A percentile compares a stretch with the other conserved stretches of the same genome.
These are phyloP conservation scores for Euptelea pleiosperma DNA, from an alignment of 164 flowering plant species.

Conservation along the genomic window DNA sequence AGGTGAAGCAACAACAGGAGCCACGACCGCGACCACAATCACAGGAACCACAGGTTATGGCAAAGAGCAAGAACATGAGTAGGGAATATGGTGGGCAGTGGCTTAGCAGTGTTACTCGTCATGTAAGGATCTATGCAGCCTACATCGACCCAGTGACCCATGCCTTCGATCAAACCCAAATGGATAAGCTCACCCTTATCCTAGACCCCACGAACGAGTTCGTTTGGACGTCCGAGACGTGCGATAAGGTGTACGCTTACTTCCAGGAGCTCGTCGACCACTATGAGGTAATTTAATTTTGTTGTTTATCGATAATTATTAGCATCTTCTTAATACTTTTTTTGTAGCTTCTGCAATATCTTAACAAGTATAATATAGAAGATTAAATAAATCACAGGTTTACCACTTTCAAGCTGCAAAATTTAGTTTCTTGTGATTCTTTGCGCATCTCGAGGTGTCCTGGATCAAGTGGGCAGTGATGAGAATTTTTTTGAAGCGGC, in stretches of 20 bases:
- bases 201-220: slow-evolving; percentile 85
- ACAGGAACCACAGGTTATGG: slow-evolving; percentile 34
- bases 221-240: slow-evolving; percentile 72
- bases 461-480: too few relatives aligned
- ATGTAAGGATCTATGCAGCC: slow-evolving; percentile 81
- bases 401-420: too few relatives aligned
- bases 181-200: slow-evolving; percentile 82
- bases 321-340: too few relatives aligned
- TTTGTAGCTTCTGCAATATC: too few relatives aligned
- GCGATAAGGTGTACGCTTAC: slow-evolving; percentile 61
- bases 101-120: slow-evolving; percentile 75
- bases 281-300: slow-evolving; percentile 59
- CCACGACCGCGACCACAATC: slow-evolving; percentile 24
- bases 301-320: too few relatives aligned
- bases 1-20: slow-evolving; percentile 6
- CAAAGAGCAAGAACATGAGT: slow-evolving; percentile 67
- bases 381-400: too few relatives aligned
- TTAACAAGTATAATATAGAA: too few relatives aligned
- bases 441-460: too few relatives aligned
- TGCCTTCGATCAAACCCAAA: slow-evolving; percentile 86
- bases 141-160: slow-evolving; percentile 75
- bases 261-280: slow-evolving; percentile 93
- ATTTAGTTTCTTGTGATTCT: too few relatives aligned
- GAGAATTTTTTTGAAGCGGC: too few relatives aligned
- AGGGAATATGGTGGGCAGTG: slow-evolving; percentile 79